Evolutionary conservation across 2,329 filamentous ascomycete species (phyloP).

Genomic region (Scedosporium apiospermum): DNA sequence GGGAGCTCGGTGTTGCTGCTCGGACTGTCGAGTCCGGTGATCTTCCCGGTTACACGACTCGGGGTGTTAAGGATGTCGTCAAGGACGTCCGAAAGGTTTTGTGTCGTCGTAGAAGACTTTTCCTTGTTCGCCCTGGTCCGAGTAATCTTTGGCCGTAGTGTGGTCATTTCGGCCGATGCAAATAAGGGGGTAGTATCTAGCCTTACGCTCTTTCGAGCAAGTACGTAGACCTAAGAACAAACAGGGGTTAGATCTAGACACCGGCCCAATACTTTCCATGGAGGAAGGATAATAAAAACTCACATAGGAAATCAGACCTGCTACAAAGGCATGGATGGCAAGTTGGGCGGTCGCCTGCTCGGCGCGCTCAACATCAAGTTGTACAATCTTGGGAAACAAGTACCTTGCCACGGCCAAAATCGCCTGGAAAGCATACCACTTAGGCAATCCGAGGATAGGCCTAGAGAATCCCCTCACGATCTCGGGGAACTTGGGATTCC

Average conservation of each 20-base stretch:
- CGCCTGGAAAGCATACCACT: constrained; percentile 59
- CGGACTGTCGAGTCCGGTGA: background rate
- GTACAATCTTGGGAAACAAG: constrained; percentile 32
- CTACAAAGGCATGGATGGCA: constrained; percentile 45
- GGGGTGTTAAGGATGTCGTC: constrained; percentile 31
- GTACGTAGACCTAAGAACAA: constrained; percentile 30
- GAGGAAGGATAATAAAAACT: constrained; percentile 16
- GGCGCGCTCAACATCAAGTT: constrained; percentile 27
- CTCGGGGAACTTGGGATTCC: constrained; percentile 59
- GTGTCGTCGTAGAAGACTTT: constrained; percentile 13
- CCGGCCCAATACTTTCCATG: too few species aligned
- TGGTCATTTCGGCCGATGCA: constrained; percentile 9
- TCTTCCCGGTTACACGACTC: background rate
- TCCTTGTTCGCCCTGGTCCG: constrained; percentile 15
- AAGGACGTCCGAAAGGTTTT: constrained; percentile 36
- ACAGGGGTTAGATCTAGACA: constrained; percentile 12
- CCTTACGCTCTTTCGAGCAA: constrained; percentile 35
- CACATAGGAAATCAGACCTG: constrained; percentile 43
- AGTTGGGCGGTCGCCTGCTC: constrained; percentile 31
- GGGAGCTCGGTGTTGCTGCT: background rate
- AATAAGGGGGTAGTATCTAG: constrained; percentile 52
- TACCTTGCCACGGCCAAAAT: constrained; percentile 47
- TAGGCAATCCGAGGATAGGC: constrained; percentile 49
- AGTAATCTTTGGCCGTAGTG: constrained; percentile 7
- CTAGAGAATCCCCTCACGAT: constrained; percentile 49